These are phyloP conservation scores for Zasmidium cellare DNA, from an alignment of 2,329 filamentous ascomycete species.

Conservation along the genomic window DNA sequence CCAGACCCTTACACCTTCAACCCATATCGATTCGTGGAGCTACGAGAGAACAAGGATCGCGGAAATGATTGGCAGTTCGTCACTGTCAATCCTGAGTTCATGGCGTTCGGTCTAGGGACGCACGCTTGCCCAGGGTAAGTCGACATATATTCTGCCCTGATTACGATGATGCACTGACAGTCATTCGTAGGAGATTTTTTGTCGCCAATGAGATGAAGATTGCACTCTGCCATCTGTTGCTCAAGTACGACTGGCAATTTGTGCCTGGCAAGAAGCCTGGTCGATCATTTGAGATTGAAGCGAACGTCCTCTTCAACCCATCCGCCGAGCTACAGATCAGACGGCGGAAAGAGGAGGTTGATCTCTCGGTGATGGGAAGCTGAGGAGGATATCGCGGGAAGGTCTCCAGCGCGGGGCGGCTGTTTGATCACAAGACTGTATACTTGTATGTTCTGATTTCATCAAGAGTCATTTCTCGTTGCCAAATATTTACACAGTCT, in stretches of 20 bases:
- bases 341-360: neutral
- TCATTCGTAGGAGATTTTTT: conserved; percentile 36
- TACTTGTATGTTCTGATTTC: no score
- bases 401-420: no score
- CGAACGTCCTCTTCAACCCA: neutral
- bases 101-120: conserved; percentile 33
- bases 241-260: conserved; percentile 34
- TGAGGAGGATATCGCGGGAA: no score
- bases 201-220: conserved; percentile 36
- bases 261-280: neutral
- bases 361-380: neutral
- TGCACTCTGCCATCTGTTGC: conserved; percentile 31
- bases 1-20: conserved; percentile 25
- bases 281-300: neutral
- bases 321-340: neutral
- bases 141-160: neutral
- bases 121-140: conserved; percentile 26
- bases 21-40: conserved; percentile 21
- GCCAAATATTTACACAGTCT: no score
- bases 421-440: no score
- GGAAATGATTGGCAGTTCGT: conserved; percentile 27
- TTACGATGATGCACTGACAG: neutral
- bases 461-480: no score
- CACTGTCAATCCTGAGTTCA: conserved; percentile 20
- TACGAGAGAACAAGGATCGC: conserved; percentile 23